Evolutionary conservation across 768 basidiomycete genomes (phyloP).

Genomic region (Lactarius sanguifluus): DNA sequence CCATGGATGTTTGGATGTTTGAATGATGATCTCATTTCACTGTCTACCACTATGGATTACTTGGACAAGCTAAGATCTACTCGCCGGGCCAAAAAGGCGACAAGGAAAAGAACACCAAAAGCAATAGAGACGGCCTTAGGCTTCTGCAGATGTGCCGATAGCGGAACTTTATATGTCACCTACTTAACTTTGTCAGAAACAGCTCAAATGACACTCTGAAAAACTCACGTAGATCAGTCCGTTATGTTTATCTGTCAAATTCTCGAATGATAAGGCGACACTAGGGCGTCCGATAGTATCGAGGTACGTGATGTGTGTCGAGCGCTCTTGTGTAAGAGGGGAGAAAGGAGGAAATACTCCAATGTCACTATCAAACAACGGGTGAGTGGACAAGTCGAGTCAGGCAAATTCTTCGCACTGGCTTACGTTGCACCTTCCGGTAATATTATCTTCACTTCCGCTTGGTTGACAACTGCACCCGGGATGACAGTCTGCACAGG

Average conservation of each 20-base stretch:
- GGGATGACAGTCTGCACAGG: conserved; percentile 84
- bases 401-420: conserved; percentile 1
- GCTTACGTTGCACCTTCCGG: conserved; percentile 96
- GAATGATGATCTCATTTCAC: conserved; percentile 37
- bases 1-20: conserved; percentile 27
- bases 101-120: conserved; percentile 63
- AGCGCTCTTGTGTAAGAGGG: conserved; percentile 55
- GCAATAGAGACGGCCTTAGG: conserved; percentile 74
- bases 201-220: neutral
- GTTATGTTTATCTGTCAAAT: conserved; percentile 77
- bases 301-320: conserved; percentile 83
- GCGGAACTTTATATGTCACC: conserved; percentile 86
- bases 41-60: conserved; percentile 4
- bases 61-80: conserved; percentile 49
- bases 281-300: conserved; percentile 88
- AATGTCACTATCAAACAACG: conserved; percentile 58
- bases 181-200: conserved; percentile 36
- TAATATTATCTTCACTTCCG: conserved; percentile 74
- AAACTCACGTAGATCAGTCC: conserved; percentile 77
- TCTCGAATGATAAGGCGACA: conserved; percentile 67
- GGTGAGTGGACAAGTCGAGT: conserved; percentile 19
- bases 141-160: conserved; percentile 83
- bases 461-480: conserved; percentile 78
- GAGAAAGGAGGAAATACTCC: conserved; percentile 77
- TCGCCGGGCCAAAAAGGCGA: conserved; percentile 47